Percentiles rank a stretch among this genome's conserved stretches.
Conservation (phyloP, 331 rosid species). For the Prunus yedoensis region DNA sequence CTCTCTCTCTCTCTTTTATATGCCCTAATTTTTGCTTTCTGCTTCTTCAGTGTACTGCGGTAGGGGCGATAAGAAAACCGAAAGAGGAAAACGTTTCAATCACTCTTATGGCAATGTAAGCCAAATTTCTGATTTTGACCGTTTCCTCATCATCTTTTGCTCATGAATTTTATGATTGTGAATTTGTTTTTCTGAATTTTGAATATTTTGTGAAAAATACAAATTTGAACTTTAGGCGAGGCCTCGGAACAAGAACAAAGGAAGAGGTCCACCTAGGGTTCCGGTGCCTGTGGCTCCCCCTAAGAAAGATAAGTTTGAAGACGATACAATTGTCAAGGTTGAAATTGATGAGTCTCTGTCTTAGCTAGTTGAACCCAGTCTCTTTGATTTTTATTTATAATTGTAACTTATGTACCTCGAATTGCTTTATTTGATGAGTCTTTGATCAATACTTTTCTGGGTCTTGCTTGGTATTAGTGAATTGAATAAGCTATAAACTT, state of each 20-base stretch:
- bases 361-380: slow-evolving; percentile 5
- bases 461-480: background rate
- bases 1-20: no score
- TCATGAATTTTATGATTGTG: background rate
- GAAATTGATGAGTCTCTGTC: slow-evolving; percentile 49
- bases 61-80: slow-evolving; percentile 69
- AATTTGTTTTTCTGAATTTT: background rate
- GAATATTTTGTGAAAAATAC: background rate
- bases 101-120: slow-evolving; percentile 66
- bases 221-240: slow-evolving; percentile 29
- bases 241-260: slow-evolving; percentile 61
- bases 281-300: slow-evolving; percentile 40
- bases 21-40: slow-evolving; percentile 9
- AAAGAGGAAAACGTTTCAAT: slow-evolving; percentile 63
- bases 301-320: slow-evolving; percentile 52
- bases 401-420: slow-evolving; percentile 5
- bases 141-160: background rate
- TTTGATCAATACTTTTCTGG: slow-evolving; percentile 5
- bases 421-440: background rate
- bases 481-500: background rate
- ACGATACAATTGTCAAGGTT: slow-evolving; percentile 36
- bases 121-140: background rate
- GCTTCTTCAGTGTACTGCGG: slow-evolving; percentile 55
- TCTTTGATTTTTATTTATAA: background rate
- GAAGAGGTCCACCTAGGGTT: slow-evolving; percentile 62